A percentile compares a stretch with the other conserved stretches of the same genome.
Conservation (phyloP, 164 flowering plant species). For the Akebia trifoliata region DNA sequence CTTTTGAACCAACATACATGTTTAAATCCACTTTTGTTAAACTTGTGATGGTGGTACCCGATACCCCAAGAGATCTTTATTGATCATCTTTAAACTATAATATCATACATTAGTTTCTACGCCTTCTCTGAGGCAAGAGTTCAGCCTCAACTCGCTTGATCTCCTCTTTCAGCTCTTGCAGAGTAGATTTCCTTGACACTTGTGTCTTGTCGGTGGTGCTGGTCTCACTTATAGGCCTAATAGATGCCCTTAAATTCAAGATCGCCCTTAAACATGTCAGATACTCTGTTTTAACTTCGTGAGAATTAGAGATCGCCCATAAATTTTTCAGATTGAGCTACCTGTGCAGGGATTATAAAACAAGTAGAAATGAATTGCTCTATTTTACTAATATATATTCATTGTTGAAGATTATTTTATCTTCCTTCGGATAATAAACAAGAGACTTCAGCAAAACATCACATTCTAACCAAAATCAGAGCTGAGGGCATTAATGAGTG, state of each 20-base stretch:
- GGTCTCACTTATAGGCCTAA: constrained; percentile 21
- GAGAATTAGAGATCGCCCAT: constrained; percentile 22
- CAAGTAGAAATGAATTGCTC: not conserved
- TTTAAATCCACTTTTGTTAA: too few species aligned
- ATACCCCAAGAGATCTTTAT: not conserved
- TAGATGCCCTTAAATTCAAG: constrained; percentile 51
- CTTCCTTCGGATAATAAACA: too few species aligned
- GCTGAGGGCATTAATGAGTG: too few species aligned
- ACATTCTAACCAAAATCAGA: too few species aligned
- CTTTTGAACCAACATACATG: too few species aligned
- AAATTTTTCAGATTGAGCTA: constrained; percentile 11
- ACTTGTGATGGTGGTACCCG: too few species aligned
- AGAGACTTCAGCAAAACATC: too few species aligned
- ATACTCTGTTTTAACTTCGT: constrained; percentile 41
- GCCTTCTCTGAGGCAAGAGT: constrained; percentile 21
- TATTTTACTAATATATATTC: not conserved
- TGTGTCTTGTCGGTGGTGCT: constrained; percentile 3
- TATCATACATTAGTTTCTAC: constrained; percentile 9
- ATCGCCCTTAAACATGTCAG: constrained; percentile 54
- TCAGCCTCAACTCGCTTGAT: constrained; percentile 49
- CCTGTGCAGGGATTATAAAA: constrained; percentile 24
- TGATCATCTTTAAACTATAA: too few species aligned
- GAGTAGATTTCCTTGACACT: constrained; percentile 7
- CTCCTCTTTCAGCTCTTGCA: constrained; percentile 47
- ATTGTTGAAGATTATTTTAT: too few species aligned